Evolutionary conservation across 1,284 basidiomycete genomes (phyloP).

Genomic region (Rhodotorula sp.): DNA sequence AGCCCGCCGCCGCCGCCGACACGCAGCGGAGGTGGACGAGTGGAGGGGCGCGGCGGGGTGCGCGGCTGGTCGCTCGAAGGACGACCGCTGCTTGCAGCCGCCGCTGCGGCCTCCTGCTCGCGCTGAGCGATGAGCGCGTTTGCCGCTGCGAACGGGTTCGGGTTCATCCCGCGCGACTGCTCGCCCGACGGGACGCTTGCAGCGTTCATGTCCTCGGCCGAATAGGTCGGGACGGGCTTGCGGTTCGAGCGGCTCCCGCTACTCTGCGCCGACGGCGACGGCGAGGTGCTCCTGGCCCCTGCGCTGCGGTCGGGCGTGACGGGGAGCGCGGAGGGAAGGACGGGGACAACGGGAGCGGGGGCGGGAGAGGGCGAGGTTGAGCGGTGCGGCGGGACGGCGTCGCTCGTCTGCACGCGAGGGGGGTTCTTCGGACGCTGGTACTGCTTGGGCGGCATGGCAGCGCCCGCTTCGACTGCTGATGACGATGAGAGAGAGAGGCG

Average conservation of each 20-base stretch:
- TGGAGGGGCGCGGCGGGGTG: not conserved
- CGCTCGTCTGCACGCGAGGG: constrained; percentile 15
- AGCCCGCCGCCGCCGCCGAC: not conserved
- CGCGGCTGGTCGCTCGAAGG: not conserved
- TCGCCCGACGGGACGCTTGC: not conserved
- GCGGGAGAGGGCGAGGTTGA: constrained; percentile 5
- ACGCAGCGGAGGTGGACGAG: not conserved
- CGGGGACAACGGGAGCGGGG: not conserved
- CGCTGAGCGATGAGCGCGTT: not conserved
- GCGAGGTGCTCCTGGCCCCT: not conserved
- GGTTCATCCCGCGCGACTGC: constrained; percentile 16
- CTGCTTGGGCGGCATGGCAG: constrained; percentile 25
- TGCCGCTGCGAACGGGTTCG: constrained; percentile 28
- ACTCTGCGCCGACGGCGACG: not conserved
- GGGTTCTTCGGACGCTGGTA: constrained; percentile 26
- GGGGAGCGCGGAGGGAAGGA: not conserved
- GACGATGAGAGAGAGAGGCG: not conserved
- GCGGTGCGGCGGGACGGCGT: constrained; percentile 18
- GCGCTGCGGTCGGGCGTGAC: not conserved
- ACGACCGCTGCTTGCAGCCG: not conserved
- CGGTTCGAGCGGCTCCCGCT: constrained; percentile 1
- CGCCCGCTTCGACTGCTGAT: no score
- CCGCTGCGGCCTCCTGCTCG: not conserved
- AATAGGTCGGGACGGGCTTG: constrained; percentile 28
- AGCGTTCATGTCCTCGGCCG: not conserved